A percentile compares a stretch with the other conserved stretches of the same genome.
phyloP scores from a whole-genome alignment of 371 early-diverging fungal genomes.

The Mucor saturninus region DNA sequence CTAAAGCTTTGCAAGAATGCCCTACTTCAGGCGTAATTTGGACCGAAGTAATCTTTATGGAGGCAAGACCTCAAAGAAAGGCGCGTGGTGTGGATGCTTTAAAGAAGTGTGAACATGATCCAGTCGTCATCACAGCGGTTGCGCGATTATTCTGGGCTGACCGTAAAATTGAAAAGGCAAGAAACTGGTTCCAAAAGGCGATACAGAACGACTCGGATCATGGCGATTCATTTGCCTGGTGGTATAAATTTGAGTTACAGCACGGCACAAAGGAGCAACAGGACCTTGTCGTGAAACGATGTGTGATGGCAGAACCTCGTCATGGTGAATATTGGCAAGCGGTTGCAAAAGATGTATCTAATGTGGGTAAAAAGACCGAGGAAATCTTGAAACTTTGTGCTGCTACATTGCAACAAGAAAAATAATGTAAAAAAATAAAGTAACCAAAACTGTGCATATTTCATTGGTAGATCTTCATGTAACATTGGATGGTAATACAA shows the following conservation, averaged over 20 bases:
- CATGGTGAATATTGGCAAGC: constrained; percentile 92
- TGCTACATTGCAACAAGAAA: constrained; percentile 34
- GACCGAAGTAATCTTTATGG: constrained; percentile 88
- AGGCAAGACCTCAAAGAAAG: constrained; percentile 88
- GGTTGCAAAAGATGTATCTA: constrained; percentile 76
- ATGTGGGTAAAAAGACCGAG: constrained; percentile 69
- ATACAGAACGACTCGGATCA: constrained; percentile 83
- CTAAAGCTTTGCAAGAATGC: constrained; percentile 93
- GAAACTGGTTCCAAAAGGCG: constrained; percentile 90
- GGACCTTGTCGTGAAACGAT: constrained; percentile 66
- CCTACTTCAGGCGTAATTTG: constrained; percentile 87
- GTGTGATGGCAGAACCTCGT: constrained; percentile 81
- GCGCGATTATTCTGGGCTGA: constrained; percentile 94
- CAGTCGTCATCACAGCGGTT: constrained; percentile 79
- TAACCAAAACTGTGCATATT: neutral
- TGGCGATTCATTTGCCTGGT: constrained; percentile 97
- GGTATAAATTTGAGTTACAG: constrained; percentile 86
- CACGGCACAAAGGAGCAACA: constrained; percentile 73
- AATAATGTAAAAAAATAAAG: constrained; percentile 11
- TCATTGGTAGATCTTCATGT: neutral
- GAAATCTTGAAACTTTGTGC: constrained; percentile 73
- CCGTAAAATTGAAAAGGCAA: constrained; percentile 91
- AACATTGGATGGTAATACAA: neutral
- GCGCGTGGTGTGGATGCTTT: constrained; percentile 90
- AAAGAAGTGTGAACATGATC: constrained; percentile 88